Conservation (phyloP, 208 protist genomes). For the Acanthamoeba royreba region DNA sequence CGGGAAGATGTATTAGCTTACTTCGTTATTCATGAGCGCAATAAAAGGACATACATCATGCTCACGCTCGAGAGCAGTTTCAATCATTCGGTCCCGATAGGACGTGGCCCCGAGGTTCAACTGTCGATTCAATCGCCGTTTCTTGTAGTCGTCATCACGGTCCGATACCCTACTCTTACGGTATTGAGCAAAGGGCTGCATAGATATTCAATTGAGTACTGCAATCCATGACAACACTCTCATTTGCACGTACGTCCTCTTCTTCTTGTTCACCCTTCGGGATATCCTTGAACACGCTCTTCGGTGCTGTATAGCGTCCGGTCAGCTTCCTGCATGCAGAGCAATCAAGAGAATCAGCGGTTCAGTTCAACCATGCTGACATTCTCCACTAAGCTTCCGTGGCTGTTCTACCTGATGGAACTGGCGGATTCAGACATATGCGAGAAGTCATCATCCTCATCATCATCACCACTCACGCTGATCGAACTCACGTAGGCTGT, state of each 20-base stretch:
- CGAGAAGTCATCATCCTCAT: background rate
- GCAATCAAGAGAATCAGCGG: background rate
- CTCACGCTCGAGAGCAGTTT: slow-evolving; percentile 10
- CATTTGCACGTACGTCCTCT: background rate
- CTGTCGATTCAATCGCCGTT: background rate
- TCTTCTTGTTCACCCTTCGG: background rate
- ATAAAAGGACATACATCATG: slow-evolving; percentile 16
- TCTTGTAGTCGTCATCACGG: slow-evolving; percentile 43
- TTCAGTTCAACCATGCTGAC: too few relatives aligned
- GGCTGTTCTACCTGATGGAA: background rate
- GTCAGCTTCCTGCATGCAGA: background rate
- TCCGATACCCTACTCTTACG: background rate
- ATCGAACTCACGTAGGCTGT: slow-evolving; percentile 26
- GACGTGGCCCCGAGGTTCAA: background rate
- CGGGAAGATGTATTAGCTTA: too few relatives aligned
- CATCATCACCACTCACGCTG: background rate
- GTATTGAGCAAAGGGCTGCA: slow-evolving; percentile 40
- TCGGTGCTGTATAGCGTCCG: slow-evolving; percentile 22
- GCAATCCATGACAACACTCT: too few relatives aligned
- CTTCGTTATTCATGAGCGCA: too few relatives aligned
- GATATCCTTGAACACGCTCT: slow-evolving; percentile 31
- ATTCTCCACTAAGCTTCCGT: too few relatives aligned
- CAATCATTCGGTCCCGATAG: slow-evolving; percentile 24
- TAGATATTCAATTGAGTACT: too few relatives aligned
- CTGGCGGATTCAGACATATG: background rate